Conservation (phyloP, 2,329 filamentous ascomycete genomes). For the Balansia obtecta region DNA sequence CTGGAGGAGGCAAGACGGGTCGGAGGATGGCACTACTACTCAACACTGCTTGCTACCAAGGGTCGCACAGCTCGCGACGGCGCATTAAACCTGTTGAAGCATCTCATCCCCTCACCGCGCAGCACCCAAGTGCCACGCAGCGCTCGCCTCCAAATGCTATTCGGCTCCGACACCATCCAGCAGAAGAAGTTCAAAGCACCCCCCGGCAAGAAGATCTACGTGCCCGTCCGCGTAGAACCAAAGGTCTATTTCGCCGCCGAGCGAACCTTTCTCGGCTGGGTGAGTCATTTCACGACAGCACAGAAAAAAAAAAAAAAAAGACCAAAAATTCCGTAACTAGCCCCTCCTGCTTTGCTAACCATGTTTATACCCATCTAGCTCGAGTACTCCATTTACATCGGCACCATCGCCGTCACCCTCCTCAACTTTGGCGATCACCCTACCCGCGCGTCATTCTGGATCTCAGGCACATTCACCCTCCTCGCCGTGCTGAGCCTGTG, state of each 20-base stretch:
- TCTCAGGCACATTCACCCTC: constrained; percentile 68
- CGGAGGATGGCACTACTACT: constrained; percentile 66
- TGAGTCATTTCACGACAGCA: too few relatives aligned
- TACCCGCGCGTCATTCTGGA: constrained; percentile 47
- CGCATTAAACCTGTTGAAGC: constrained; percentile 31
- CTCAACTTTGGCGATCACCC: constrained; percentile 64
- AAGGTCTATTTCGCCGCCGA: constrained; percentile 97
- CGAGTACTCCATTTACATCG: constrained; percentile 91
- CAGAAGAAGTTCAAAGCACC: constrained; percentile 57
- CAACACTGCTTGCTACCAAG: constrained; percentile 40
- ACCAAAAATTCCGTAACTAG: too few relatives aligned
- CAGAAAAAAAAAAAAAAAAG: too few relatives aligned
- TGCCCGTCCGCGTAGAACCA: constrained; percentile 88
- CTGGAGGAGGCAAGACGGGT: constrained; percentile 66
- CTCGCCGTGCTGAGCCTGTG: constrained; percentile 66
- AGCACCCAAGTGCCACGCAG: constrained; percentile 44
- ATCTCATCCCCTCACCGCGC: constrained; percentile 42
- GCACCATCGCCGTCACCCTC: constrained; percentile 71
- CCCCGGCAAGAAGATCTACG: constrained; percentile 83
- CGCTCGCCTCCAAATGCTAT: constrained; percentile 39
- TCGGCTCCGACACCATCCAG: constrained; percentile 42
- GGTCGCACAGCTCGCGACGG: constrained; percentile 29
- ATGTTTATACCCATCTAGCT: constrained; percentile 47
- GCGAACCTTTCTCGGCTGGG: constrained; percentile 90
- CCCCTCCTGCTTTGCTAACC: constrained; percentile 10